Conservation (phyloP, 331 rosid species). For the Ulmus americana region DNA sequence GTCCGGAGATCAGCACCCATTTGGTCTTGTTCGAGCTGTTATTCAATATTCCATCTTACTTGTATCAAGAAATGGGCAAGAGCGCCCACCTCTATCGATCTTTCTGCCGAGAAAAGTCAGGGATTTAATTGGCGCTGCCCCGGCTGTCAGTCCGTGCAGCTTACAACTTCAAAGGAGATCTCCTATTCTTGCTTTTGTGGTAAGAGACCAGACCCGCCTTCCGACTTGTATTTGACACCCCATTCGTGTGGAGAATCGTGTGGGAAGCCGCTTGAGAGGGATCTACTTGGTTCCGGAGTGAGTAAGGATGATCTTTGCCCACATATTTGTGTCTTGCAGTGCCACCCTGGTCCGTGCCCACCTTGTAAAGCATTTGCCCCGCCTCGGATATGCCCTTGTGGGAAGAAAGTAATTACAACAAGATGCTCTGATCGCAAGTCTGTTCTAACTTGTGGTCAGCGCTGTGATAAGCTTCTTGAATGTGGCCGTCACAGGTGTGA, state of each 20-base stretch:
- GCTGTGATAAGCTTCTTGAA: slow-evolving; percentile 65
- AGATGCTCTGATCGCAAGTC: slow-evolving; percentile 77
- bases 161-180: slow-evolving; percentile 63
- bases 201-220: slow-evolving; percentile 77
- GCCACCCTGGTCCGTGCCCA: slow-evolving; percentile 98
- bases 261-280: slow-evolving; percentile 75
- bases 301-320: slow-evolving; percentile 72
- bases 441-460: slow-evolving; percentile 74
- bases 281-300: slow-evolving; percentile 35
- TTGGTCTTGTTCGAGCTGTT: slow-evolving; percentile 91
- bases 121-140: slow-evolving; percentile 97
- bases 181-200: slow-evolving; percentile 76
- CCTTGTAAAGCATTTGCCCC: slow-evolving; percentile 91
- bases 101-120: slow-evolving; percentile 62
- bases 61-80: slow-evolving; percentile 94
- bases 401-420: slow-evolving; percentile 71
- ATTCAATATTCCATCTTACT: slow-evolving; percentile 69
- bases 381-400: slow-evolving; percentile 72
- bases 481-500: slow-evolving; percentile 74
- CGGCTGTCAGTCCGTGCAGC: slow-evolving; percentile 88
- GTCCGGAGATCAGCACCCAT: slow-evolving; percentile 73
- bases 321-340: slow-evolving; percentile 87
- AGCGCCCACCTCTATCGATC: slow-evolving; percentile 73
- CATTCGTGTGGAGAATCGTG: slow-evolving; percentile 95
- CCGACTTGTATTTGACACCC: slow-evolving; percentile 82